Evolutionary conservation across 331 rosid genomes (phyloP), one percentile per base, ranked within the genome.

Genomic region (Quercus tomentella): DNA sequence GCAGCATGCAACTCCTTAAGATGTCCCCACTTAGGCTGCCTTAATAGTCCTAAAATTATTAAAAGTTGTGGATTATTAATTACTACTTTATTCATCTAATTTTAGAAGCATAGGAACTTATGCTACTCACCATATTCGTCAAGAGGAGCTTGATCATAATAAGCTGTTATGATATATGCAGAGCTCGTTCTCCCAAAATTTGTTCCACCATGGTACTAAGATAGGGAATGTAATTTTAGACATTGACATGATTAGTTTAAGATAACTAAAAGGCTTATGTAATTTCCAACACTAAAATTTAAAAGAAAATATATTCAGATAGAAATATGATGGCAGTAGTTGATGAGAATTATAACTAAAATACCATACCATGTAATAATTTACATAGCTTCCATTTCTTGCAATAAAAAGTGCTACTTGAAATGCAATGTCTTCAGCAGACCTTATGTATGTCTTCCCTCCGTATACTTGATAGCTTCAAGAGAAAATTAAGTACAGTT

Each of bases 181-280:
- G 92, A 82, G 69, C 77, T 25, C 0, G 96, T 89, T 78, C 97
- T 88, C 14, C 92, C 97, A 76, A 93, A 89, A 76, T 93, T 93
- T 1, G 97, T 93, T 77, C 97, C 97, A 52, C 97, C 97, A 74
- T 93, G 97, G 77, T 93, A 93, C 96, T 92, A 56, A 20, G 7
- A 60, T 21, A 65, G 6, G 14, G 51, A 33, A 23, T 30, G 51
- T 31, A 31, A 23, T 66, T 30, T 74, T 62, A 80, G 5, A 80
- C 56, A 20, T 63, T 78, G 51, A 56, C 18, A 75, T 45, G 63
- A 51, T 75, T 78, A 75, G 65, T 54, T 71, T 56, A 69, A 56
- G 21, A 23, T 60, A 10, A 58, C 33, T 70, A 51, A 30, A 28
- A 45, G 37, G 78, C 43, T 18, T 2, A 28, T 4, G 12, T 15